phyloP scores from a whole-genome alignment of 768 basidiomycete species.

The Russula brevipes region DNA sequence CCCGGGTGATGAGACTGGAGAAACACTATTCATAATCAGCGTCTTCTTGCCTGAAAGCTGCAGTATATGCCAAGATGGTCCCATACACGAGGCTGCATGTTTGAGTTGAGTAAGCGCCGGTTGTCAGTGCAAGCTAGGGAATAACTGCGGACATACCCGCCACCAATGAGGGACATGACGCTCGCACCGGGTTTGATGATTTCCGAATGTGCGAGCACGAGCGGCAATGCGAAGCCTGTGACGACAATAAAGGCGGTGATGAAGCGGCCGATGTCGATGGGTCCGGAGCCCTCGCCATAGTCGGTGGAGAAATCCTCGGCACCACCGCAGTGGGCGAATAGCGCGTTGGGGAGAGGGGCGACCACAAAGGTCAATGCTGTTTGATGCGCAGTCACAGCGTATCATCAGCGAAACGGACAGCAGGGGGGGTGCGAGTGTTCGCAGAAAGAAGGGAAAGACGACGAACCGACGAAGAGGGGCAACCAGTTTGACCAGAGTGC shows the following conservation, averaged over 20 bases:
- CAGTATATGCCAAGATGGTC: slow-evolving; percentile 84
- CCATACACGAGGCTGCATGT: slow-evolving; percentile 70
- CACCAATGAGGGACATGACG: slow-evolving; percentile 92
- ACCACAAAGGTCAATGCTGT: slow-evolving; percentile 90
- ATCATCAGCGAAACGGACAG: not conserved
- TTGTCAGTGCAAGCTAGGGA: not conserved
- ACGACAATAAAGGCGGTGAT: slow-evolving; percentile 87
- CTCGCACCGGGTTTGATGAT: slow-evolving; percentile 82
- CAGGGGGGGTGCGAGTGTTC: not conserved
- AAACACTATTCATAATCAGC: slow-evolving; percentile 65
- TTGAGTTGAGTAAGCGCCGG: not conserved
- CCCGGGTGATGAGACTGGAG: not conserved
- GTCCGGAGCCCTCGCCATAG: slow-evolving; percentile 62
- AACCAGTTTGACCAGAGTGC: slow-evolving; percentile 97
- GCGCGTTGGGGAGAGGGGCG: slow-evolving; percentile 90
- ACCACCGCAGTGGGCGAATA: slow-evolving; percentile 91
- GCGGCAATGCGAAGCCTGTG: slow-evolving; percentile 88
- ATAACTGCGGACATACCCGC: slow-evolving; percentile 53
- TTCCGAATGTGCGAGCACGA: slow-evolving; percentile 87
- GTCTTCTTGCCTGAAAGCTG: slow-evolving; percentile 73
- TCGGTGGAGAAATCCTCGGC: slow-evolving; percentile 81
- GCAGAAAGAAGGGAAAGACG: not conserved
- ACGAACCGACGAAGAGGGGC: slow-evolving; percentile 84
- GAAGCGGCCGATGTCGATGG: slow-evolving; percentile 91
- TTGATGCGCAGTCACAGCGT: not conserved